Conservation (phyloP, 306 rosid species). For the Purshia tridentata region DNA sequence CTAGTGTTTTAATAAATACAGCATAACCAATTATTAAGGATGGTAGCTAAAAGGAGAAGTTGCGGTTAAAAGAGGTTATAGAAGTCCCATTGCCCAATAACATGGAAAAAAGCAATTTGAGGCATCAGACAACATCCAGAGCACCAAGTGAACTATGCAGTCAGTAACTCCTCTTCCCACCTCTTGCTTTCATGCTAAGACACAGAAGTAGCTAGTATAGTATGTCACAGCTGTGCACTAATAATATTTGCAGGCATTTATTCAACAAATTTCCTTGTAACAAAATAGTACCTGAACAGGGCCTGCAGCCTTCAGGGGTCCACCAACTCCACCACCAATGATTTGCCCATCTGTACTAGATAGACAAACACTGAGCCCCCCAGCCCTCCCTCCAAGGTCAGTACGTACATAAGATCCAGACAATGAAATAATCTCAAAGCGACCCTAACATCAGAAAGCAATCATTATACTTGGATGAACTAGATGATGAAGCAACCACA, state of each 20-base stretch:
- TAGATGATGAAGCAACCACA: conserved; percentile 15
- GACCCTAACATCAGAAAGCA: conserved; percentile 58
- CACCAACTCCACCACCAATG: conserved; percentile 96
- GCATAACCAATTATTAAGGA: background rate
- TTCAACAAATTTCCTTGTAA: background rate
- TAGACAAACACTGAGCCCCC: conserved; percentile 88
- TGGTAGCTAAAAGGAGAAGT: background rate
- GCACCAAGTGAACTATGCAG: background rate
- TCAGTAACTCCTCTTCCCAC: background rate
- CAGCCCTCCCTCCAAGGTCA: conserved; percentile 64
- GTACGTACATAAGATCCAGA: conserved; percentile 88
- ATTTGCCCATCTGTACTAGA: conserved; percentile 84
- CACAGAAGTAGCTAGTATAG: conserved; percentile 2
- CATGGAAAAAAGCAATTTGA: conserved; percentile 2
- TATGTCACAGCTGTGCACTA: conserved; percentile 12
- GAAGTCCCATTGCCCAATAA: background rate
- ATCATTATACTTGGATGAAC: conserved; percentile 19
- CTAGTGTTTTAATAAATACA: background rate
- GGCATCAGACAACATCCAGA: background rate
- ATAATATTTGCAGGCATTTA: background rate
- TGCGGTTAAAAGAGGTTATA: background rate
- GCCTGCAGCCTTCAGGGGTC: conserved; percentile 86
- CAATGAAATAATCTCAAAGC: conserved; percentile 84
- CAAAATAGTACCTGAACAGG: conserved; percentile 82
- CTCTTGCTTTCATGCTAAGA: background rate